These are phyloP conservation scores for Vanderwaltozyma yarrowii DNA, from an alignment of 805 yeast genomes.

Conservation along the genomic window DNA sequence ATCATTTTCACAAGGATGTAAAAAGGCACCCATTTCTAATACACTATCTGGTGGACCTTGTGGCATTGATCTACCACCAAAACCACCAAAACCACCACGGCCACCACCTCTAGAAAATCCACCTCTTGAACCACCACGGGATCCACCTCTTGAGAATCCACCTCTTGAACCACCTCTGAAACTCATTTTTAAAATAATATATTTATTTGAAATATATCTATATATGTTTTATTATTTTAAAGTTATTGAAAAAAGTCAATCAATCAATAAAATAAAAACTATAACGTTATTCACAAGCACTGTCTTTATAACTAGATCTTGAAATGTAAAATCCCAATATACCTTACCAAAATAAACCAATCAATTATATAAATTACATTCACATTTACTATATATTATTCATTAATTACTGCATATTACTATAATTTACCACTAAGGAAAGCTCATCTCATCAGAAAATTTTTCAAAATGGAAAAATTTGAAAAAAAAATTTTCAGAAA, in stretches of 20 bases:
- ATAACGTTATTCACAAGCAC: too few relatives aligned
- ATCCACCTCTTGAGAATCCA: conserved; percentile 9
- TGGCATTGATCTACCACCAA: conserved; percentile 42
- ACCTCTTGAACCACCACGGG: conserved; percentile 33
- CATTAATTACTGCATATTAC: too few relatives aligned
- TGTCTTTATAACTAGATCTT: too few relatives aligned
- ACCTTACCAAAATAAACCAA: too few relatives aligned
- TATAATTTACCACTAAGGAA: too few relatives aligned
- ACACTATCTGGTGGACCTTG: conserved; percentile 97
- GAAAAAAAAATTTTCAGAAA: not conserved
- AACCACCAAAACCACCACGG: conserved; percentile 33
- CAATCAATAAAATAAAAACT: not conserved
- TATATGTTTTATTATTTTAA: too few relatives aligned
- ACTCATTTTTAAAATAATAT: conserved; percentile 24
- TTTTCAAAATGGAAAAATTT: too few relatives aligned
- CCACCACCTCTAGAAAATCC: conserved; percentile 25
- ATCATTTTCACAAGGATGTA: conserved; percentile 94
- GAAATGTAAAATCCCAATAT: too few relatives aligned
- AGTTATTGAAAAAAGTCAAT: too few relatives aligned
- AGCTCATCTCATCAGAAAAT: not conserved
- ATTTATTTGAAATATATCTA: too few relatives aligned
- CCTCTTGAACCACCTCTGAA: conserved; percentile 33
- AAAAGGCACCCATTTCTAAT: conserved; percentile 85
- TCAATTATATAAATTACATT: too few relatives aligned
- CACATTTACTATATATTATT: too few relatives aligned